Evolutionary conservation across 2,329 filamentous ascomycete species (phyloP).

Genomic region (Phyllosticta ampelicida): DNA sequence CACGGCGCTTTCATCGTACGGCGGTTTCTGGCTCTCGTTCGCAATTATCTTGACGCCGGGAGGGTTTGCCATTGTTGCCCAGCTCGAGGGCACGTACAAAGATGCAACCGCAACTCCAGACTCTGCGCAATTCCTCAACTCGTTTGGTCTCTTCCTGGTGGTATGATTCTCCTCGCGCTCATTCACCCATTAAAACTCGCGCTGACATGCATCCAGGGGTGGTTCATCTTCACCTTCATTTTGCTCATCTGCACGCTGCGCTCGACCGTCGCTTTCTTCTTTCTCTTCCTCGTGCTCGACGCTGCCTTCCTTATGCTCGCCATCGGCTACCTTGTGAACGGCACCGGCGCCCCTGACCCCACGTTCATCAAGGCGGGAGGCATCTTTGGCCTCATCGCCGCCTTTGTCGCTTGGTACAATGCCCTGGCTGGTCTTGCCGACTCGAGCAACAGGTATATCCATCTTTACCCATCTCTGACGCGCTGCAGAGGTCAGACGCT

Average conservation of each 20-base stretch:
- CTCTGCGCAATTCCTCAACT: constrained; percentile 40
- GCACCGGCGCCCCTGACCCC: constrained; percentile 29
- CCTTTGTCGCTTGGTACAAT: constrained; percentile 46
- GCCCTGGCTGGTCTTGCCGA: constrained; percentile 46
- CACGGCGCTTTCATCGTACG: constrained; percentile 45
- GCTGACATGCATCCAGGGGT: constrained; percentile 32
- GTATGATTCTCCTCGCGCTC: constrained; percentile 22
- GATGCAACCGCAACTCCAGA: constrained; percentile 32
- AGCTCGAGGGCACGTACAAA: constrained; percentile 23
- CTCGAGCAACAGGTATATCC: constrained; percentile 36
- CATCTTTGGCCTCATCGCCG: constrained; percentile 42
- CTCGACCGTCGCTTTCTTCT: constrained; percentile 49
- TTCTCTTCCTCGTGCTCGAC: constrained; percentile 48
- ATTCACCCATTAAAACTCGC: not conserved
- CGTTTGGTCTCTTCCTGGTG: constrained; percentile 48
- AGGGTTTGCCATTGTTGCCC: constrained; percentile 33
- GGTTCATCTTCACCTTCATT: constrained; percentile 49
- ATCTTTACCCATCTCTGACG: not conserved
- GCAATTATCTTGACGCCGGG: constrained; percentile 43
- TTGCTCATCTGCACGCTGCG: constrained; percentile 46
- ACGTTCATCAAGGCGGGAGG: constrained; percentile 42
- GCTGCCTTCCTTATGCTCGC: constrained; percentile 49
- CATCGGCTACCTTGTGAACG: constrained; percentile 40
- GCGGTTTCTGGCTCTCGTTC: constrained; percentile 46
- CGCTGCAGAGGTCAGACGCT: constrained; percentile 8